Base-by-base conservation (phyloP, 2,329 filamentous ascomycete genomes). In the Aaosphaeria pasadenensis region DNA sequence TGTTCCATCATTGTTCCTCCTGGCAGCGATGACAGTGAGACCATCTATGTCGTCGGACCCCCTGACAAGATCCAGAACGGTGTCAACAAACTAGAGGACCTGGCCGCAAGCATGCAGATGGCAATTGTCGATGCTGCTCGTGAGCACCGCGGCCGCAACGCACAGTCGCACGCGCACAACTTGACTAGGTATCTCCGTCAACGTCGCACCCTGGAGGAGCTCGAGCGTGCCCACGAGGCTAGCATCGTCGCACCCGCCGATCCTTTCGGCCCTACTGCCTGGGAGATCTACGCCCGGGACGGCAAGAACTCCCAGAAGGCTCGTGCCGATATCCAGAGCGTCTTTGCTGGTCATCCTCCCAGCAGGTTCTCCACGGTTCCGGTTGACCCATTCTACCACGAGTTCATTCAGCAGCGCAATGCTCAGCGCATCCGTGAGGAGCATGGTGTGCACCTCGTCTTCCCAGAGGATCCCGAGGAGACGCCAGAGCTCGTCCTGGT, bases 231-330 rank as follows among this genome's bases (percentile, higher is more conserved):
- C 42, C 89, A 96, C 71, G 82, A 88, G 62, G 86, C 91, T n/a
- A 88, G 89, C 68, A 95, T 97, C 67, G 88, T 92, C 60, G 85
- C 91, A 1, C 89, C 90, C 1, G 81, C 80, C 54, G 80, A 82
- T 3, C 77, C 81, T 43, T 84, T 89, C 40, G 85, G 85, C 33
- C 84, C 84, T 7, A 82, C 88, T 40, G 85, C 86, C 0, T 96
- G 91, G 90, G 87, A 96, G 67, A 81, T 97, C 46, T 96, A 91
- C 71, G 89, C 89, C 5, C 82, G 87, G 35, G 88, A 96, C 60
- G 85, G 86, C 55, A 95, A 94, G 77, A 95, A 91, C 64, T 81
- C 82, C 30, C 83, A 89, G 64, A 85, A 85, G 59, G 88, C 87
- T 6, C 86, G 88, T 61, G 82, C 82, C 5, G 88, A 91, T 59